phyloP scores from a whole-genome alignment of 2,329 filamentous ascomycete species.

The Ophiostoma tasmaniense region DNA sequence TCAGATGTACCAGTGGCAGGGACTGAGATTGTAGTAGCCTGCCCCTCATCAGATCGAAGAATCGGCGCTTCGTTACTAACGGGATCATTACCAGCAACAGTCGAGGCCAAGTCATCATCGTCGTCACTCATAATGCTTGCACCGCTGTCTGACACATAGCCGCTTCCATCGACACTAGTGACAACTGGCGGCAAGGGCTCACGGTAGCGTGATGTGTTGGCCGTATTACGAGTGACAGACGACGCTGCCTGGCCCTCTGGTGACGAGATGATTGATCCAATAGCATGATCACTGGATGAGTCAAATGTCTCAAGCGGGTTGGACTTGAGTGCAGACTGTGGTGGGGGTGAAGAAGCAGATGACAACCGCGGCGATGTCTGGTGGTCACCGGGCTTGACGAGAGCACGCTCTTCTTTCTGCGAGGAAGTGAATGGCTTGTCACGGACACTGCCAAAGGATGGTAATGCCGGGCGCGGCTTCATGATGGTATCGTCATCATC shows the following conservation, averaged over 20 bases:
- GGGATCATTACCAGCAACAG: neutral
- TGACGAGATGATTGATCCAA: constrained; percentile 44
- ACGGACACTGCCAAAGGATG: constrained; percentile 66
- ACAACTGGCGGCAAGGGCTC: constrained; percentile 64
- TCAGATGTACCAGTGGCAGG: neutral
- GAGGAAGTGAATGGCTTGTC: constrained; percentile 46
- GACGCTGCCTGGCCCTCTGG: constrained; percentile 32
- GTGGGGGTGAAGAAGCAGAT: neutral
- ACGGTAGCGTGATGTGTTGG: constrained; percentile 49
- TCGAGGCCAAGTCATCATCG: neutral
- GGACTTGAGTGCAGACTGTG: constrained; percentile 28
- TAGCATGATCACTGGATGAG: constrained; percentile 50
- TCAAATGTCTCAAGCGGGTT: constrained; percentile 31
- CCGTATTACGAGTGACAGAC: constrained; percentile 35
- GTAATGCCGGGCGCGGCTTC: constrained; percentile 65
- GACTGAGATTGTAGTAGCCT: constrained; percentile 18
- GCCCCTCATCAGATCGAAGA: constrained; percentile 21
- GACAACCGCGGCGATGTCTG: neutral
- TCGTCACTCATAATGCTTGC: constrained; percentile 21
- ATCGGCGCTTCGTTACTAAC: neutral
- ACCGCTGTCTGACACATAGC: constrained; percentile 52
- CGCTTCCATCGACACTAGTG: constrained; percentile 58
- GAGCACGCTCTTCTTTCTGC: constrained; percentile 46
- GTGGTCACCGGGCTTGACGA: constrained; percentile 41
- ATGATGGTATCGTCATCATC: constrained; percentile 61